Evolutionary conservation across 208 protist species (phyloP), one percentile per base, ranked within the genome.

Genomic region (Crithidia acanthocephali): DNA sequence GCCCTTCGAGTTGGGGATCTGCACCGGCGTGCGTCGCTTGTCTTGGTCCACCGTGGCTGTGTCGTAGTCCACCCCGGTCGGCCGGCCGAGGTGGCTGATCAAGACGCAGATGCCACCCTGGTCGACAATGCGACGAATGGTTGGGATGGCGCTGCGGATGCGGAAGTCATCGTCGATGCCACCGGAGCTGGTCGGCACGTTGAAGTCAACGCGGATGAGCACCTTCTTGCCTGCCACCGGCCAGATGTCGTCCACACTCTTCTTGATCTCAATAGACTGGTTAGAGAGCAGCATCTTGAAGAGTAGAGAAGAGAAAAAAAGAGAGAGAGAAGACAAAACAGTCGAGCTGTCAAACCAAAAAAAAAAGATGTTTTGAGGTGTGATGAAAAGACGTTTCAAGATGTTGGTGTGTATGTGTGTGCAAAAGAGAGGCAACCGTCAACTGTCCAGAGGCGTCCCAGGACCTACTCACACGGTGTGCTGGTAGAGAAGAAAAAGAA

Each of bases 81-180:
- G 99, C 25, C 98, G 85, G 35, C 99, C 99, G 10, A 99, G 89
- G 77, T 99, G 98, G 76, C 89, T 98, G 76, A 99, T 93, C 13
- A 99, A 80, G 25, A 95, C 80, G 71, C 90, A 96, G 47, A 91
- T 95, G 30, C 90, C 84, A 18, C 91, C 93, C 30, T 98, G 81
- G n/a, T 98, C 97, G 11, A 99, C 80, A 44, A 98, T 85, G 50
- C 98, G 94, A 16, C 96, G 85, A 56, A 99, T 97, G 0, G 98
- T 99, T 16, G 98, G 98, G 40, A 99, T 62, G 15, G 98, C 83
- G 9, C 88, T 80, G n/a, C 90, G 95, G 57, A 99, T 99, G 71
- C 97, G 86, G 51, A 94, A 95, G 68, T 95, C 91, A 66, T 98
- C 98, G 25, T 90, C 92, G 55, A 99, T 98, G 13, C 62, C 79